Evolutionary conservation across 78 protist species (phyloP).

Genomic region (Dictyostelium firmibasis): DNA sequence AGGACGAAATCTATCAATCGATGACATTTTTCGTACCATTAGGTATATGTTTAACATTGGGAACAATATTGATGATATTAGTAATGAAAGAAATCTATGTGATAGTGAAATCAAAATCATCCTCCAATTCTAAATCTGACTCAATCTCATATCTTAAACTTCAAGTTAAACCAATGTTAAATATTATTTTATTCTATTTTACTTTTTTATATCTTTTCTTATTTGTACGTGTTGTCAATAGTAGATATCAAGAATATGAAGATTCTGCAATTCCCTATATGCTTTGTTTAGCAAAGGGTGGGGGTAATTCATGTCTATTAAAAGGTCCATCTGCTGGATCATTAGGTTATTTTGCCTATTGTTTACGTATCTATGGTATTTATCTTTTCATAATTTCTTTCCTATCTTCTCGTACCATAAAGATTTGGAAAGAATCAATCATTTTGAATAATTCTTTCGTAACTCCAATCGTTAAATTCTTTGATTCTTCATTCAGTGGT

Average conservation of each 20-base stretch:
- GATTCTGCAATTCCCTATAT: constrained; percentile 1
- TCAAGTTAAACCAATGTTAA: constrained; percentile 38
- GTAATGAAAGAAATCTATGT: constrained; percentile 33
- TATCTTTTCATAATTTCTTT: constrained; percentile 36
- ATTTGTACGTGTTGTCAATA: constrained; percentile 13
- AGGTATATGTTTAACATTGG: constrained; percentile 4
- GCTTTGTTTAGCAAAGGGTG: background rate
- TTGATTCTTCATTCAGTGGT: background rate
- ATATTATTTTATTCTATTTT: constrained; percentile 16
- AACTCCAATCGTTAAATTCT: background rate
- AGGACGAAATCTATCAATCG: background rate
- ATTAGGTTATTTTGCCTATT: constrained; percentile 18
- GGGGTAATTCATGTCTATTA: background rate
- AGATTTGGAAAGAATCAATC: constrained; percentile 41
- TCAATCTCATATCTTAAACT: background rate
- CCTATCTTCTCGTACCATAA: background rate
- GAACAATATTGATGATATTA: background rate
- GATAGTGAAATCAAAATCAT: background rate
- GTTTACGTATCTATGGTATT: constrained; percentile 32
- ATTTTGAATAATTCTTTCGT: background rate
- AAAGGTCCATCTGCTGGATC: constrained; percentile 23
- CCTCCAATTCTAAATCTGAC: background rate
- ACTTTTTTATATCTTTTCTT: constrained; percentile 29
- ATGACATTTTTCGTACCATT: constrained; percentile 31
- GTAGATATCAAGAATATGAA: background rate